Evolutionary conservation across 2,329 filamentous ascomycete species (phyloP).

Genomic region (Aureobasidium pullulans): DNA sequence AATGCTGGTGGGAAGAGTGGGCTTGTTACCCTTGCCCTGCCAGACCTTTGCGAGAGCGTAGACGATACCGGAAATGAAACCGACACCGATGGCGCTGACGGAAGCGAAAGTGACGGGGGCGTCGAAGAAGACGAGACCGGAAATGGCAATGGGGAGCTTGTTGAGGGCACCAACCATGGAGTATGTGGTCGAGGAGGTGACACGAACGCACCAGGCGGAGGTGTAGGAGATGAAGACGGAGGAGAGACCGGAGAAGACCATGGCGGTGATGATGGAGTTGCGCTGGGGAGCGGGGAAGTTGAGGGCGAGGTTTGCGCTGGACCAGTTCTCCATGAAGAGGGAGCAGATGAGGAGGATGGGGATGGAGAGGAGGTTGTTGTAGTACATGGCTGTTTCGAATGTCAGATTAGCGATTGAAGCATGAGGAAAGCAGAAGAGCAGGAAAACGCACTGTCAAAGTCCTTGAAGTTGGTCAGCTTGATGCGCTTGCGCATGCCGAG

Average conservation of each 20-base stretch:
- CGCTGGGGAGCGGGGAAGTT: slow-evolving; percentile 85
- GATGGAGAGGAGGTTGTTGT: slow-evolving; percentile 97
- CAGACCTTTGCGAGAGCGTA: slow-evolving; percentile 82
- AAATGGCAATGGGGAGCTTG: slow-evolving; percentile 92
- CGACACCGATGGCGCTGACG: slow-evolving; percentile 82
- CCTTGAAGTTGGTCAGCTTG: slow-evolving; percentile 99
- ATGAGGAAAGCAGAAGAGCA: not conserved
- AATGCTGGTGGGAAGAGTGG: slow-evolving; percentile 51
- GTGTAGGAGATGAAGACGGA: slow-evolving; percentile 99
- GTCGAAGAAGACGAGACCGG: slow-evolving; percentile 89
- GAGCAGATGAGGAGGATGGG: slow-evolving; percentile 80
- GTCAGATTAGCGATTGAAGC: not conserved
- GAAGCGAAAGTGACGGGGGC: slow-evolving; percentile 88
- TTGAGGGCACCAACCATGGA: slow-evolving; percentile 98
- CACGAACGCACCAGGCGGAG: slow-evolving; percentile 96
- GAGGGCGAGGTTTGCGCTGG: slow-evolving; percentile 66
- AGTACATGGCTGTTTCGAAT: slow-evolving; percentile 77
- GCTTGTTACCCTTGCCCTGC: slow-evolving; percentile 37
- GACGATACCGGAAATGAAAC: slow-evolving; percentile 86
- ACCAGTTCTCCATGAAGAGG: slow-evolving; percentile 87
- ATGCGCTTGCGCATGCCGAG: slow-evolving; percentile 96
- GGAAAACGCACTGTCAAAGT: slow-evolving; percentile 82
- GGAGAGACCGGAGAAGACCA: slow-evolving; percentile 88
- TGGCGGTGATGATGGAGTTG: slow-evolving; percentile 73
- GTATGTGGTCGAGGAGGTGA: slow-evolving; percentile 95